Conservation (phyloP, 768 basidiomycete genomes). For the Fistulinella prunicolor region DNA sequence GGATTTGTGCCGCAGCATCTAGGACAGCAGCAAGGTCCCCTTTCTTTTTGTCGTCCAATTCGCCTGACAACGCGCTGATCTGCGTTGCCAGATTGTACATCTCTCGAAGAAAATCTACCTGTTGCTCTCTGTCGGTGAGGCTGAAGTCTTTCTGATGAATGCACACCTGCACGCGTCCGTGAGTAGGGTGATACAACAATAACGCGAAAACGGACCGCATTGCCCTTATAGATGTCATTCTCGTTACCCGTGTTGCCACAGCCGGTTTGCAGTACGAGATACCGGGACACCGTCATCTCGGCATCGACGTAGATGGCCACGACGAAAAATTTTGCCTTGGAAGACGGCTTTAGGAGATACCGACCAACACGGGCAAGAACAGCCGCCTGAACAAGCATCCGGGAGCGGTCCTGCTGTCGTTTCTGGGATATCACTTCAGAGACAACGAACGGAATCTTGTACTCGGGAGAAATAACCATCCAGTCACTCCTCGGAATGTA, state of each 20-base stretch:
- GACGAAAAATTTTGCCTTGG: conserved; percentile 6
- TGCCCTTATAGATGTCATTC: background rate
- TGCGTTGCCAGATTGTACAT: conserved; percentile 11
- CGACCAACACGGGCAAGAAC: background rate
- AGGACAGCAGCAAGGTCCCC: too few species aligned
- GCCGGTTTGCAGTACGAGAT: conserved; percentile 3
- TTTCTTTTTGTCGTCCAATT: conserved; percentile 2
- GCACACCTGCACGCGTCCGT: background rate
- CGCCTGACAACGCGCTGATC: background rate
- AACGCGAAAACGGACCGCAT: background rate
- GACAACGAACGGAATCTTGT: conserved; percentile 9
- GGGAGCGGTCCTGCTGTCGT: background rate
- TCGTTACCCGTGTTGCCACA: background rate
- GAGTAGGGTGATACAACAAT: background rate
- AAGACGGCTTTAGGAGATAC: background rate
- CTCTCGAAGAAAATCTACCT: conserved; percentile 6
- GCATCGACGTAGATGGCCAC: conserved; percentile 10
- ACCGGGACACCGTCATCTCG: conserved; percentile 2
- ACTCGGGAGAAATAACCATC: background rate
- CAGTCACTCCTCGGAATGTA: conserved; percentile 5
- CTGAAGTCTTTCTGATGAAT: background rate
- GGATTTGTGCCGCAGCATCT: too few species aligned
- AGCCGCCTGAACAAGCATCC: conserved; percentile 17
- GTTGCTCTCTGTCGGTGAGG: background rate
- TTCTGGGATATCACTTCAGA: conserved; percentile 5